Evolutionary conservation across 768 basidiomycete species (phyloP).

Genomic region (Lentinula detonsa): DNA sequence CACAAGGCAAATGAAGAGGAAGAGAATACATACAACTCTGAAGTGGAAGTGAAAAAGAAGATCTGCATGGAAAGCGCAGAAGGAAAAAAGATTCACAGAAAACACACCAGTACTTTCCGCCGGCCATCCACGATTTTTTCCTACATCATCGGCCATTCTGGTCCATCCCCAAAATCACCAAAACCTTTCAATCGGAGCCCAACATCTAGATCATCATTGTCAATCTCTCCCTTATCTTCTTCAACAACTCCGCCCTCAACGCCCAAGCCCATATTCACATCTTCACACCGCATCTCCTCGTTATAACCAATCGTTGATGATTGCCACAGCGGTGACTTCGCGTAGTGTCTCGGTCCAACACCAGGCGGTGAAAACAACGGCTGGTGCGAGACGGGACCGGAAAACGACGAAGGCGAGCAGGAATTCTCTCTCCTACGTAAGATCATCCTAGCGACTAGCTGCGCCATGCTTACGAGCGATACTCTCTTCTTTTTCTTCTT

Average conservation of each 20-base stretch:
- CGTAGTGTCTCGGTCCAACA: background rate
- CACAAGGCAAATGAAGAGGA: background rate
- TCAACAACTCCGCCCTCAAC: background rate
- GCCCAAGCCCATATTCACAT: background rate
- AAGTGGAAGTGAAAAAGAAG: too few species aligned
- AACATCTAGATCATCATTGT: background rate
- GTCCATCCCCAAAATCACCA: background rate
- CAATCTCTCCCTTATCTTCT: background rate
- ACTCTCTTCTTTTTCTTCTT: background rate
- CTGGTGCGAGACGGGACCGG: background rate
- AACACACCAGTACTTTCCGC: background rate
- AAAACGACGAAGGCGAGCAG: background rate
- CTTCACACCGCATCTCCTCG: background rate
- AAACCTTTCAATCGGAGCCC: background rate
- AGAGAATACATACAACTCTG: background rate
- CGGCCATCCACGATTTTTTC: background rate
- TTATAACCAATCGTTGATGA: background rate
- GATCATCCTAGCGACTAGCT: conserved; percentile 2
- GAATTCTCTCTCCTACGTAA: background rate
- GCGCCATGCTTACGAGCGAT: background rate
- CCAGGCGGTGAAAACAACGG: background rate
- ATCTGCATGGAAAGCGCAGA: too few species aligned
- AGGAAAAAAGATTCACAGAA: background rate
- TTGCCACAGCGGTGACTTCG: background rate
- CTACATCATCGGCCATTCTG: background rate